Evolutionary conservation across 805 yeast species (phyloP).

Genomic region (Zygoascus ofunaensis): DNA sequence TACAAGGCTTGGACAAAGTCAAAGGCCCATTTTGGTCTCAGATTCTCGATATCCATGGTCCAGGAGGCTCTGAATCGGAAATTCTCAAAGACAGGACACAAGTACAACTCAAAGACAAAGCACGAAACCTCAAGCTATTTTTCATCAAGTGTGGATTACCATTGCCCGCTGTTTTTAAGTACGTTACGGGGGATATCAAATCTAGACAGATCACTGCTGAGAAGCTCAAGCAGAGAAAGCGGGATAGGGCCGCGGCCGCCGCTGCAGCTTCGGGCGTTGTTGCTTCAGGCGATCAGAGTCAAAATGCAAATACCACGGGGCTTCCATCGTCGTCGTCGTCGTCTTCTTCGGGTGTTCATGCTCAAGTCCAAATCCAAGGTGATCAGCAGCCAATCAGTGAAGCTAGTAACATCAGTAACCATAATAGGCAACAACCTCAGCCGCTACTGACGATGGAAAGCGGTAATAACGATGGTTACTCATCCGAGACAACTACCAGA

Average conservation of each 20-base stretch:
- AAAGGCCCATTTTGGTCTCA: constrained; percentile 94
- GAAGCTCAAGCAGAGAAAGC: constrained; percentile 1
- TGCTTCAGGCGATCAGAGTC: not conserved
- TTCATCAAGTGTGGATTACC: constrained; percentile 66
- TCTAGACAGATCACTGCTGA: constrained; percentile 8
- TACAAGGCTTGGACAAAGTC: constrained; percentile 61
- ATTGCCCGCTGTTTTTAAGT: constrained; percentile 68
- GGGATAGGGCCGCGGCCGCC: constrained; percentile 6
- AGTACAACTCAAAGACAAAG: constrained; percentile 91
- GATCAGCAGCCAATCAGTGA: too few species aligned
- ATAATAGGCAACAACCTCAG: too few species aligned
- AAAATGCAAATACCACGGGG: not conserved
- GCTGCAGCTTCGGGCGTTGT: constrained; percentile 9
- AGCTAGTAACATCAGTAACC: too few species aligned
- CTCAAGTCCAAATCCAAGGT: too few species aligned
- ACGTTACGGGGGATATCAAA: constrained; percentile 72
- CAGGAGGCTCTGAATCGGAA: constrained; percentile 84
- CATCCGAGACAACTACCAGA: not conserved
- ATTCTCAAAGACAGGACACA: constrained; percentile 79
- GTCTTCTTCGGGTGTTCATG: too few species aligned
- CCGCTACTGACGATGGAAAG: too few species aligned
- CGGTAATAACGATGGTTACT: not conserved
- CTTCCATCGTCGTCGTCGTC: not conserved
- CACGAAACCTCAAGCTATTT: constrained; percentile 89
- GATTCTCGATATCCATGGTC: constrained; percentile 82